phyloP scores from a whole-genome alignment of 129 eudicot species.

The Chrysanthemum makinoi region DNA sequence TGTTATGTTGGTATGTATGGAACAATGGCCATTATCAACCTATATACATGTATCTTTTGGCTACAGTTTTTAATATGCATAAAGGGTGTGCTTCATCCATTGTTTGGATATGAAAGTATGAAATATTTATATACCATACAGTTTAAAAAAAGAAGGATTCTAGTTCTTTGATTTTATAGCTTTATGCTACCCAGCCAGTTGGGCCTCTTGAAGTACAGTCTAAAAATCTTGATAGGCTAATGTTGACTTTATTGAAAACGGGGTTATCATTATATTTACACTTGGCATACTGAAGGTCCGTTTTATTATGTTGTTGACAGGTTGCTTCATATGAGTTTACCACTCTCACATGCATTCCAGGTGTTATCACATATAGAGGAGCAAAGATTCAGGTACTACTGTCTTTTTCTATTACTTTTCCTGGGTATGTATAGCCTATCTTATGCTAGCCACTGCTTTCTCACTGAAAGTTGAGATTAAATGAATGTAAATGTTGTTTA shows the following conservation, averaged over 20 bases:
- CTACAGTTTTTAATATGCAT: not conserved
- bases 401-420: constrained; percentile 13
- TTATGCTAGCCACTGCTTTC: not conserved
- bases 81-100: not conserved
- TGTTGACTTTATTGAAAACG: not conserved
- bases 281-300: constrained; percentile 12
- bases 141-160: too few species aligned
- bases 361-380: constrained; percentile 93
- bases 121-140: not conserved
- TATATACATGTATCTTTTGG: not conserved
- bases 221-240: too few species aligned
- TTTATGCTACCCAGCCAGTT: too few species aligned
- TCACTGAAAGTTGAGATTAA: not conserved
- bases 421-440: constrained; percentile 7
- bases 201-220: too few species aligned
- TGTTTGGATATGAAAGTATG: constrained; percentile 4
- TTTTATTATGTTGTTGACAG: constrained; percentile 39
- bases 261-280: not conserved
- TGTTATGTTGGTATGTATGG: not conserved
- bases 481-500: constrained; percentile 5
- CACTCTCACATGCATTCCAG: constrained; percentile 98
- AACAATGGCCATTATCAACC: not conserved
- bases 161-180: too few species aligned
- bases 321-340: constrained; percentile 99
- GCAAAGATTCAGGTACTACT: constrained; percentile 92